Evolutionary conservation across 192 early-diverging fungal species (phyloP), one percentile per base, ranked within the genome.

Genomic region (Martensiomyces pterosporus): DNA sequence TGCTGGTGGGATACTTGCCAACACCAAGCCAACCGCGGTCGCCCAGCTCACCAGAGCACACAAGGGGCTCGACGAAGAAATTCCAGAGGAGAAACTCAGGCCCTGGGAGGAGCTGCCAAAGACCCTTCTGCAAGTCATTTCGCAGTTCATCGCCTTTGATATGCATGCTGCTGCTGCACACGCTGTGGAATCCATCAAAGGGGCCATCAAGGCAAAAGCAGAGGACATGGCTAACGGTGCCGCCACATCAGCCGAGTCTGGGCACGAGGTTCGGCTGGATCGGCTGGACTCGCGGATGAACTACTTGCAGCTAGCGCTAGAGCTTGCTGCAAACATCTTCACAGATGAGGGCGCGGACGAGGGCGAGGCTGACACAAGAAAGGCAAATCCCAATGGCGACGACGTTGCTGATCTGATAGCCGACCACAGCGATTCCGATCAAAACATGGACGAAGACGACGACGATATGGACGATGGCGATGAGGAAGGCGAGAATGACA

Each of bases 271-370:
- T 2, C 50, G 44, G 16, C 37, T 67, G 14, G 59, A 62, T 27
- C 47, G 35, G 15, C 44, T 74, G 12, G 34, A 46, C 35, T 37
- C 50, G 22, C 58, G 47, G 6, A 61, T 63, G 26, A 49, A 49
- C 39, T 64, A 72, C 43, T 54, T 67, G 10, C 63, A 74, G 52
- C 42, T 92, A 15, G 77, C 79, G 13, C 64, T 97, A 21, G 93
- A 97, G 60, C 49, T 97, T 21, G 72, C 93, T 3, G 80, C 92
- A 38, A 90, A 90, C 49, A 81, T 93, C 35, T 91, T 84, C 52
- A 80, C 82, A 5, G 83, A 88, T 45, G 84, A 83, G 4, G 60
- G 70, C 12, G 55, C 70, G 0, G 40, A 39, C 2, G 63, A 61
- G 8, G 47, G 17, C 27, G 57, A 59, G 24, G 43, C 52, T 21